Evolutionary conservation across 768 basidiomycete species (phyloP).

Genomic region (Butyriboletus loyo): DNA sequence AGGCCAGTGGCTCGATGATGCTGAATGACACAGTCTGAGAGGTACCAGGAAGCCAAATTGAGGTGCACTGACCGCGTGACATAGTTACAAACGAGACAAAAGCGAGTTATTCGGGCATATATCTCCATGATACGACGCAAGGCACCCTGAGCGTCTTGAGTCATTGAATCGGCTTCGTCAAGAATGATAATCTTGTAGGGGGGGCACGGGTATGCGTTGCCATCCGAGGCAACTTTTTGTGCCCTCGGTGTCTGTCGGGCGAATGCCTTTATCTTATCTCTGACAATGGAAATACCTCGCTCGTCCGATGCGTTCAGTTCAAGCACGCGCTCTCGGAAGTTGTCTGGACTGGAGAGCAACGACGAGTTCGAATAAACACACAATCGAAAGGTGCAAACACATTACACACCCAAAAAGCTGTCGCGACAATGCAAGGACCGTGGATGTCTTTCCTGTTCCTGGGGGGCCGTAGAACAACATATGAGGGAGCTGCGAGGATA

Average conservation of each 20-base stretch:
- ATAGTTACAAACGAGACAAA: constrained; percentile 98
- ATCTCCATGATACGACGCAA: constrained; percentile 99
- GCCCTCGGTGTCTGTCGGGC: constrained; percentile 89
- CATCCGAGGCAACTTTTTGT: constrained; percentile 68
- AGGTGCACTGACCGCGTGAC: constrained; percentile 77
- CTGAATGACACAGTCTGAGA: constrained; percentile 39
- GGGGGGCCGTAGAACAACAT: constrained; percentile 99
- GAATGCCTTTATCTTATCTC: constrained; percentile 98
- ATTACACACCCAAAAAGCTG: constrained; percentile 86
- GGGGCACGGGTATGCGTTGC: constrained; percentile 88
- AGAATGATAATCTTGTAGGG: constrained; percentile 99
- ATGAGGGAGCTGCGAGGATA: constrained; percentile 77
- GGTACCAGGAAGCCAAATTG: background rate
- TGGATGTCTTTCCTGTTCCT: constrained; percentile 98
- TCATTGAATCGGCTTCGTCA: constrained; percentile 99
- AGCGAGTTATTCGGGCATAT: constrained; percentile 94
- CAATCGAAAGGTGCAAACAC: background rate
- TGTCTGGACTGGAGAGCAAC: constrained; percentile 69
- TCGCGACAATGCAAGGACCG: constrained; percentile 89
- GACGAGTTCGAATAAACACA: background rate
- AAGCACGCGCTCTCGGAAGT: constrained; percentile 88
- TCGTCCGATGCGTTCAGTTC: constrained; percentile 99
- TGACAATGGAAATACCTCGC: constrained; percentile 92
- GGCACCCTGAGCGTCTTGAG: constrained; percentile 97
- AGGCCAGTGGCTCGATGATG: constrained; percentile 97